These are phyloP conservation scores for Saturnispora dispora DNA, from an alignment of 805 yeast species.

Conservation along the genomic window DNA sequence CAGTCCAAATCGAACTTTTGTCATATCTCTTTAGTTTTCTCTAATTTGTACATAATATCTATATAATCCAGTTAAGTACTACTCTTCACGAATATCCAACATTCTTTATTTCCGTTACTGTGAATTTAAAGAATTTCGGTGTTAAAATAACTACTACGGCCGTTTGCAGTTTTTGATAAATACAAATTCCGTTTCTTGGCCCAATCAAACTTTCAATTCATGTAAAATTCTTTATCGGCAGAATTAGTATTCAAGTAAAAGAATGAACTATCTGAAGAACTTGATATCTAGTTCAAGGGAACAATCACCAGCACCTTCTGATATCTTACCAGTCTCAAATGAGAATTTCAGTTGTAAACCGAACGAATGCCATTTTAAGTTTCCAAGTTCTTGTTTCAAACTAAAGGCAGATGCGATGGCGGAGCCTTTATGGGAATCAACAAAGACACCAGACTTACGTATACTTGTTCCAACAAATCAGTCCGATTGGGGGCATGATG, in stretches of 20 bases:
- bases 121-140: not conserved
- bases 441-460: conserved; percentile 63
- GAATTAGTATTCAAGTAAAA: not conserved
- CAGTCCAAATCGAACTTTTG: not conserved
- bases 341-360: conserved; percentile 45
- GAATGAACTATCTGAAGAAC: conserved; percentile 19
- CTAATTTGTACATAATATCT: not conserved
- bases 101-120: not conserved
- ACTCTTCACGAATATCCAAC: not conserved
- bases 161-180: not conserved
- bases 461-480: conserved; percentile 77
- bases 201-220: not conserved
- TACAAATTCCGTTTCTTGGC: not conserved
- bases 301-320: conserved; percentile 25
- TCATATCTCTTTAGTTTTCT: not conserved
- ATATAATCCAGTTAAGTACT: not conserved
- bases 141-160: not conserved
- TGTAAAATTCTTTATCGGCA: not conserved
- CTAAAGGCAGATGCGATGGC: conserved; percentile 26
- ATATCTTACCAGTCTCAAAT: conserved; percentile 35
- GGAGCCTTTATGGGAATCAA: conserved; percentile 55
- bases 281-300: conserved; percentile 6
- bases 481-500: conserved; percentile 76
- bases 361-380: conserved; percentile 34
- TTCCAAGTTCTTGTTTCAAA: conserved; percentile 24